phyloP scores from a whole-genome alignment of 164 flowering plant genomes.

The Magnolia sinica region DNA sequence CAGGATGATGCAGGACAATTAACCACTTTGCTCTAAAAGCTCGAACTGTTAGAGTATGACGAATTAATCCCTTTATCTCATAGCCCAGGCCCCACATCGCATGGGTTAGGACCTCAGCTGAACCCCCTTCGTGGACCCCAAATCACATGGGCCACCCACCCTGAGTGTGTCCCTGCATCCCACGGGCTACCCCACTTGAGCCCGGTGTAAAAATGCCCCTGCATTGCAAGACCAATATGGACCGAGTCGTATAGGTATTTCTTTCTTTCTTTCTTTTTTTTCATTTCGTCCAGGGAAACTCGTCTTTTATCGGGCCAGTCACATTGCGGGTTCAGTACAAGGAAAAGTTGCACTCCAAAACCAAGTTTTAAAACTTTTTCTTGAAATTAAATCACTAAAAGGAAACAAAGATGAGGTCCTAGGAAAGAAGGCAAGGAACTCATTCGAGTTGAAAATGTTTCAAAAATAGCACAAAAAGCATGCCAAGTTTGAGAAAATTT shows the following conservation, averaged over 20 bases:
- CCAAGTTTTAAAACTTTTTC: not conserved
- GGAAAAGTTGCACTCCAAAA: not conserved
- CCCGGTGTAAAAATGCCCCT: too few species aligned
- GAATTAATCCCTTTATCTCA: too few species aligned
- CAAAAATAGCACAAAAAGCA: not conserved
- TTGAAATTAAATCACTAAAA: not conserved
- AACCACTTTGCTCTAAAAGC: too few species aligned
- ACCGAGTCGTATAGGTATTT: not conserved
- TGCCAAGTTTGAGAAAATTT: conserved; percentile 3
- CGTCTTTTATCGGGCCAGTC: not conserved
- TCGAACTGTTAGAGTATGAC: too few species aligned
- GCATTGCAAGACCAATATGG: not conserved
- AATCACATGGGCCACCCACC: too few species aligned
- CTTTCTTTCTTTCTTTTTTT: not conserved
- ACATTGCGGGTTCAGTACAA: not conserved
- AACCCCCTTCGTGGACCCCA: too few species aligned
- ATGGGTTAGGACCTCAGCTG: too few species aligned
- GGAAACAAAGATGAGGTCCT: not conserved
- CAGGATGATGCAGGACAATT: not conserved
- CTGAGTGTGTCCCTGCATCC: too few species aligned
- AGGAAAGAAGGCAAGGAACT: not conserved
- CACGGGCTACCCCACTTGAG: too few species aligned
- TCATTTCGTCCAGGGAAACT: not conserved
- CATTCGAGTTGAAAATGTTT: not conserved
- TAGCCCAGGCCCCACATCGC: too few species aligned